Conservation (phyloP, 768 basidiomycete species). For the Tricholoma bakamatsutake region DNA sequence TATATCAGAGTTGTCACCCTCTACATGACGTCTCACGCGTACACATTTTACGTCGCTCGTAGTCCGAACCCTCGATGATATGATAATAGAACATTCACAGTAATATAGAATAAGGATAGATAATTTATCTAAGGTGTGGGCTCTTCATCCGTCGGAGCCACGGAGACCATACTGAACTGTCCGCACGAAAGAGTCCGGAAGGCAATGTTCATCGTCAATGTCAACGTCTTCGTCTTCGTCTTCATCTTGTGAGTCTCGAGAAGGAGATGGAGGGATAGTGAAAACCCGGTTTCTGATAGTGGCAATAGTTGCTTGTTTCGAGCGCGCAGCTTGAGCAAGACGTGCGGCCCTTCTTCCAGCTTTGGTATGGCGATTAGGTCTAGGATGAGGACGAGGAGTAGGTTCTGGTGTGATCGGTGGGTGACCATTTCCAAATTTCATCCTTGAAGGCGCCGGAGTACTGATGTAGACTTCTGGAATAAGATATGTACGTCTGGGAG, state of each 20-base stretch:
- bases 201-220: slow-evolving; percentile 1
- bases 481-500: slow-evolving; percentile 2
- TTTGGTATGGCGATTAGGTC: slow-evolving; percentile 9
- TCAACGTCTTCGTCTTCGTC: slow-evolving; percentile 10
- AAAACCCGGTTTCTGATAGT: not conserved
- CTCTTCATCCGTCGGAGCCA: slow-evolving; percentile 4
- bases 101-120: slow-evolving; percentile 14
- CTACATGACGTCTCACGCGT: too few relatives aligned
- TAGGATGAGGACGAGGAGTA: slow-evolving; percentile 2
- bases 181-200: slow-evolving; percentile 15
- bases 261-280: not conserved
- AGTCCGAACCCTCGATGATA: too few relatives aligned
- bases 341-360: slow-evolving; percentile 11
- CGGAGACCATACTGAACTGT: slow-evolving; percentile 17
- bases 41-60: too few relatives aligned
- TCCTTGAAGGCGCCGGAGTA: slow-evolving; percentile 5
- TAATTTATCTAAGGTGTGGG: slow-evolving; percentile 1
- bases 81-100: not conserved
- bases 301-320: not conserved
- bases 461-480: slow-evolving; percentile 14
- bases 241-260: slow-evolving; percentile 1
- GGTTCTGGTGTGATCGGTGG: slow-evolving; percentile 15
- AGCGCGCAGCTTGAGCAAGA: not conserved
- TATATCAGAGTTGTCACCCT: too few relatives aligned
- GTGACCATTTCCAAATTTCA: slow-evolving; percentile 1